phyloP scores from a whole-genome alignment of 2,329 filamentous ascomycete species.

The Penicillium crustosum region DNA sequence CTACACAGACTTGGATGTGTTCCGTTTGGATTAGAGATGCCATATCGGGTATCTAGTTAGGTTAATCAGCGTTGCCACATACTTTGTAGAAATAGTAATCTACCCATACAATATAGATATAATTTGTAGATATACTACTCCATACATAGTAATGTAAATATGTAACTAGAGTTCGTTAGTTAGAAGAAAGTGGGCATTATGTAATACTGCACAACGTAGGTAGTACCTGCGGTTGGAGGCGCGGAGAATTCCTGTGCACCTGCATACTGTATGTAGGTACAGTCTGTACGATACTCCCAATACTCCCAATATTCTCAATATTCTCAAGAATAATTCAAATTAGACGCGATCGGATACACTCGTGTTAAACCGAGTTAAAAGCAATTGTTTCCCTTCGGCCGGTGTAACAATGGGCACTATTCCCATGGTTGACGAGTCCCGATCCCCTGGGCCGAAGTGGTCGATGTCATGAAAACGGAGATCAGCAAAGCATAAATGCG shows the following conservation, averaged over 20 bases:
- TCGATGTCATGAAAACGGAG: constrained; percentile 24
- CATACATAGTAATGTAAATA: not conserved
- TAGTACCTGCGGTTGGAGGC: constrained; percentile 14
- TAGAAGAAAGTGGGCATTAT: not conserved
- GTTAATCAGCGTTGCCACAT: not conserved
- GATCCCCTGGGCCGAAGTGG: constrained; percentile 8
- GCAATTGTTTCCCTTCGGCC: constrained; percentile 10
- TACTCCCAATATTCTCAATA: not conserved
- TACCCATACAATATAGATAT: not conserved
- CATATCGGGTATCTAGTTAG: not conserved
- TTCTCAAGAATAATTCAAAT: not conserved
- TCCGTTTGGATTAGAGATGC: not conserved
- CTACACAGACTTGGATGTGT: not conserved
- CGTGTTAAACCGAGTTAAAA: not conserved
- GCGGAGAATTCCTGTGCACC: constrained; percentile 22
- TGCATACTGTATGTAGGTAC: constrained; percentile 14
- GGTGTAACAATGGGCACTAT: constrained; percentile 17
- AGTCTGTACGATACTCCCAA: not conserved
- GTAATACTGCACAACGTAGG: not conserved
- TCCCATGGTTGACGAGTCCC: constrained; percentile 19
- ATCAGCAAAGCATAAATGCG: not conserved
- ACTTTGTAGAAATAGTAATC: not conserved
- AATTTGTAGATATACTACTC: no score
- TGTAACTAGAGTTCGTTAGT: no score
- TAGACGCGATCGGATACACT: constrained; percentile 16